Conservation (phyloP, 139 green algal genomes). For the Microglena sp. region DNA sequence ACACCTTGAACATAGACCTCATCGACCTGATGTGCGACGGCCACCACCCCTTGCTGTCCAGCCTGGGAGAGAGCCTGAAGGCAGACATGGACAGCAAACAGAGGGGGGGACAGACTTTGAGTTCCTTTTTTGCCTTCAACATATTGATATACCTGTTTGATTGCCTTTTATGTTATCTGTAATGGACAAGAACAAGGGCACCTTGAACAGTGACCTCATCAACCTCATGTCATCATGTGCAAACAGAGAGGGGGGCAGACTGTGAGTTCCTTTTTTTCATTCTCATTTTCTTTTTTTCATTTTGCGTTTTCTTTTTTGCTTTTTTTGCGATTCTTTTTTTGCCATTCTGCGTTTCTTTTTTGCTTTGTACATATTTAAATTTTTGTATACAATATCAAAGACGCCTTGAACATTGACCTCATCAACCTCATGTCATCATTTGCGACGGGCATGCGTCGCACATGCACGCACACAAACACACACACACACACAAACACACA, state of each 20-base stretch:
- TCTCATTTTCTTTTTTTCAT: too few relatives aligned
- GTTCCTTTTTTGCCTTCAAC: too few relatives aligned
- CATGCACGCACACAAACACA: slow-evolving; percentile 1
- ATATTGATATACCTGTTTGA: too few relatives aligned
- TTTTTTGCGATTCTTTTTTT: too few relatives aligned
- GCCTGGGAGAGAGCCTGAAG: slow-evolving; percentile 18
- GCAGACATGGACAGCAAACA: slow-evolving; percentile 17
- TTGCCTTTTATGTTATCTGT: too few relatives aligned
- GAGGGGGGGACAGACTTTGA: slow-evolving; percentile 25
- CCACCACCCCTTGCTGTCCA: slow-evolving; percentile 13
- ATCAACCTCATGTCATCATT: too few relatives aligned
- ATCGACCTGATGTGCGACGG: slow-evolving; percentile 51
- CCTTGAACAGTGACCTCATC: slow-evolving; percentile 49
- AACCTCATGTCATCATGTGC: slow-evolving; percentile 43
- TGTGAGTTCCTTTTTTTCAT: too few relatives aligned
- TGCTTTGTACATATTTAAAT: too few relatives aligned
- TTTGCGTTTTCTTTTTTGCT: too few relatives aligned
- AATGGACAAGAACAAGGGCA: slow-evolving; percentile 84
- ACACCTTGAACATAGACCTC: slow-evolving; percentile 52
- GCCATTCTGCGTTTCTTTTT: too few relatives aligned
- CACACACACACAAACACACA: slow-evolving; percentile 2
- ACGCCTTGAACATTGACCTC: slow-evolving; percentile 51
- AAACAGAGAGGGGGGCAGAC: slow-evolving; percentile 20
- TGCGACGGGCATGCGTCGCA: too few relatives aligned
- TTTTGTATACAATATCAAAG: slow-evolving; percentile 85